Percentiles rank a stretch among this genome's conserved stretches.
Evolutionary conservation across 352 stramenopile genomes (phyloP).

Genomic region (Phytopythium chamaehyphon): DNA sequence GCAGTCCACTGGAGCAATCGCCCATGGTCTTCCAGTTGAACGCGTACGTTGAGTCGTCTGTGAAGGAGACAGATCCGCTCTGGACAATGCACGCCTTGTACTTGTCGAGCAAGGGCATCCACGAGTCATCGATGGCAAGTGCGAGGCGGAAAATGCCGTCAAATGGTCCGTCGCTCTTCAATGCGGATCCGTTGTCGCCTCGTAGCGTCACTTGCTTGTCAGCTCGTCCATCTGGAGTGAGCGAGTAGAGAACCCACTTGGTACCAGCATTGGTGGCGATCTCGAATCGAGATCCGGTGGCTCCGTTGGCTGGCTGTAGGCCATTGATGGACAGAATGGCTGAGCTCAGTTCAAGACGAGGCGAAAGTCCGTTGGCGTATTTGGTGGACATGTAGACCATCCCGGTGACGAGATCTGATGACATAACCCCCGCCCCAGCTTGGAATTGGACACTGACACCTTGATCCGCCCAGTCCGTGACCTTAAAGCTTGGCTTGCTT

Average conservation of each 20-base stretch:
- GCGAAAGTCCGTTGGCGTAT: conserved; percentile 37
- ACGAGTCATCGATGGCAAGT: conserved; percentile 34
- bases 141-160: conserved; percentile 43
- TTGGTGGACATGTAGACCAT: conserved; percentile 56
- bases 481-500: conserved; percentile 42
- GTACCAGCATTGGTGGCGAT: conserved; percentile 49
- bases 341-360: conserved; percentile 33
- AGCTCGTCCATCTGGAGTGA: conserved; percentile 31
- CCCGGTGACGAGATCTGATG: conserved; percentile 52
- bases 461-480: conserved; percentile 53
- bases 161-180: conserved; percentile 32
- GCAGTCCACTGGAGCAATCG: conserved; percentile 40
- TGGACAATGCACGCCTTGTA: conserved; percentile 51
- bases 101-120: conserved; percentile 33
- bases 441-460: conserved; percentile 47
- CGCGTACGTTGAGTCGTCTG: conserved; percentile 38
- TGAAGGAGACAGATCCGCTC: conserved; percentile 28
- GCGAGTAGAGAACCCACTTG: conserved; percentile 56
- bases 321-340: conserved; percentile 47
- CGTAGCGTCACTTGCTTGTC: conserved; percentile 40
- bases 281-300: conserved; percentile 39
- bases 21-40: conserved; percentile 58
- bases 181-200: conserved; percentile 26
- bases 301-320: conserved; percentile 11
- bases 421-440: conserved; percentile 23